Conservation (phyloP, 2,329 filamentous ascomycete species). For the Arthrobotrys sphaeroides region DNA sequence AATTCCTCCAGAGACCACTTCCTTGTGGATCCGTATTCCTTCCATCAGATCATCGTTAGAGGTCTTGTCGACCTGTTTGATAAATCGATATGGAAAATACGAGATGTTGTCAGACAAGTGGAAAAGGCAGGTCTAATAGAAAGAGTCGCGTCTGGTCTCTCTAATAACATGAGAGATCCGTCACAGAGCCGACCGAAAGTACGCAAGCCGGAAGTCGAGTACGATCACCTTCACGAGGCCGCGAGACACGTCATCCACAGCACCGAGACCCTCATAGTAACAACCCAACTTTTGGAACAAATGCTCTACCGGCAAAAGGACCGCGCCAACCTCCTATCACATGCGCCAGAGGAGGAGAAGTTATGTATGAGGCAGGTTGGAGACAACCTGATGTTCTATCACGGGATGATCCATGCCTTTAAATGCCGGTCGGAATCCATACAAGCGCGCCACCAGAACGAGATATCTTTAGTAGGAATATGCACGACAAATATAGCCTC, state of each 20-base stretch:
- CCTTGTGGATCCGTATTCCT: conserved; percentile 41
- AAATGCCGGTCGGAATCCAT: conserved; percentile 45
- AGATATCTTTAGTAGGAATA: conserved; percentile 26
- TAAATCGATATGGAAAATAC: conserved; percentile 39
- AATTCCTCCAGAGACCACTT: conserved; percentile 13
- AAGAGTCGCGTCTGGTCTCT: neutral
- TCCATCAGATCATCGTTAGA: conserved; percentile 36
- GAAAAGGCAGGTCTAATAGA: conserved; percentile 49
- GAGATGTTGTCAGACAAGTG: conserved; percentile 36
- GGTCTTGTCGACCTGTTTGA: conserved; percentile 37
- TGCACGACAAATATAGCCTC: neutral
- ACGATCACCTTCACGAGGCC: conserved; percentile 42
- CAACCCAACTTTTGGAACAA: conserved; percentile 21
- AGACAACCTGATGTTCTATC: conserved; percentile 41
- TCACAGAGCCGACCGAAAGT: conserved; percentile 24
- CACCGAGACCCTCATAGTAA: conserved; percentile 38
- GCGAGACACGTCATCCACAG: conserved; percentile 45
- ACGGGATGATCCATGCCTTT: conserved; percentile 43
- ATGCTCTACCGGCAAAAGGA: conserved; percentile 26
- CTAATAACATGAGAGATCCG: conserved; percentile 25
- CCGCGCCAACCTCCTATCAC: neutral
- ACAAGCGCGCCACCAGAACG: conserved; percentile 41
- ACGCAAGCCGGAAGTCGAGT: conserved; percentile 15
- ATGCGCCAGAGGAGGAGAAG: conserved; percentile 30
- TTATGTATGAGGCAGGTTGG: conserved; percentile 38